These are phyloP conservation scores for Stachybotrys elegans DNA, from an alignment of 2,329 filamentous ascomycete species.

Conservation along the genomic window DNA sequence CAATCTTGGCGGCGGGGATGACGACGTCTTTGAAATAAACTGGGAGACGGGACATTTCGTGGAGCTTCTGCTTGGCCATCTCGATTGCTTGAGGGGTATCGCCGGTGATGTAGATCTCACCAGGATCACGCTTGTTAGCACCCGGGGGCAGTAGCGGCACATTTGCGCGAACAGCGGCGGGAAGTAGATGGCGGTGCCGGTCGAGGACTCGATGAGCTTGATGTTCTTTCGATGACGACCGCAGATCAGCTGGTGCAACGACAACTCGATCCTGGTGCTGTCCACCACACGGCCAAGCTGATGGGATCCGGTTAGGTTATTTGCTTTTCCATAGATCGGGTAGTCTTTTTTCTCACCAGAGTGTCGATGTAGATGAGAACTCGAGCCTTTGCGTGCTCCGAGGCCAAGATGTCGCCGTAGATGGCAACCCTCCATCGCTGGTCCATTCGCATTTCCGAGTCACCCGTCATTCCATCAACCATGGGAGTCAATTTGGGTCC, in stretches of 20 bases:
- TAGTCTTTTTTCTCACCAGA: too few species aligned
- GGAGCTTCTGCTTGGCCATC: constrained; percentile 84
- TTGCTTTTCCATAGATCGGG: too few species aligned
- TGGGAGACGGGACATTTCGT: constrained; percentile 77
- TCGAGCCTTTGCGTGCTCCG: constrained; percentile 94
- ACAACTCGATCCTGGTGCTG: constrained; percentile 74
- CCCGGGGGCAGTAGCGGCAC: constrained; percentile 81
- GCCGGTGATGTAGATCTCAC: constrained; percentile 93
- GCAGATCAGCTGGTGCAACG: constrained; percentile 86
- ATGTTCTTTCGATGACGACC: constrained; percentile 95
- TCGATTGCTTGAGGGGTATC: constrained; percentile 80
- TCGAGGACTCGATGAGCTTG: constrained; percentile 93
- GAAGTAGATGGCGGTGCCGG: constrained; percentile 96
- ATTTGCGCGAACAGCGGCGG: constrained; percentile 89
- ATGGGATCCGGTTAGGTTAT: constrained; percentile 12
- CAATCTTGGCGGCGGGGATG: constrained; percentile 86
- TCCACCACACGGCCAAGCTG: constrained; percentile 73
- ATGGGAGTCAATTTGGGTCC: constrained; percentile 83
- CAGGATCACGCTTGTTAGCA: constrained; percentile 74
- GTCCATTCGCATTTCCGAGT: constrained; percentile 78
- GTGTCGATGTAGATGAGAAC: constrained; percentile 97
- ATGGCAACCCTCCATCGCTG: constrained; percentile 89
- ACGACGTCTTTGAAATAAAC: constrained; percentile 88
- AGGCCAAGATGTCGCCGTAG: constrained; percentile 90
- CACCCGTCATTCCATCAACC: constrained; percentile 68